phyloP scores from a whole-genome alignment of 306 rosid genomes.

The Pyrus pyrifolia region DNA sequence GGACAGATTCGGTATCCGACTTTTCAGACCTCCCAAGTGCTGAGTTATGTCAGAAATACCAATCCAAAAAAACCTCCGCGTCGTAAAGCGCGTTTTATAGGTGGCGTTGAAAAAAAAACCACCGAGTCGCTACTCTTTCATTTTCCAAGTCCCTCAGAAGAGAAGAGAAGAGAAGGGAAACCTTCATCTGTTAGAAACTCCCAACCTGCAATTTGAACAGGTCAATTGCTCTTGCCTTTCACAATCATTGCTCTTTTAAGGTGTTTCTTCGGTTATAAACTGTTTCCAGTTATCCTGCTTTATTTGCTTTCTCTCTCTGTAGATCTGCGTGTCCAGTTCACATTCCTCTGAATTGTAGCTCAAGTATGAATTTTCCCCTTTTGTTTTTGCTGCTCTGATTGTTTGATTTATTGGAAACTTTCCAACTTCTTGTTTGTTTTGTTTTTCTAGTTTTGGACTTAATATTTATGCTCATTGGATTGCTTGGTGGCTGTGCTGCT shows the following conservation, averaged over 20 bases:
- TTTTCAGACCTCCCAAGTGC: neutral
- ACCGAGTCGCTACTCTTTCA: neutral
- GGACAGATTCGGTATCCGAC: neutral
- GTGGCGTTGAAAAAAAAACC: neutral
- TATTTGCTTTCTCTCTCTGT: neutral
- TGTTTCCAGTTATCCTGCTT: neutral
- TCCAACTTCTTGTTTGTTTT: neutral
- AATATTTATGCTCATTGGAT: neutral
- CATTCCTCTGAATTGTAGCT: neutral
- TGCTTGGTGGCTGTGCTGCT: neutral
- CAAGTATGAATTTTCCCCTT: neutral
- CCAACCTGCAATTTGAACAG: neutral
- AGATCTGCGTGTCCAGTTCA: neutral
- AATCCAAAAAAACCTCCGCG: neutral
- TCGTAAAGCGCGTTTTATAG: neutral
- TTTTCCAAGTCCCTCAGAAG: neutral
- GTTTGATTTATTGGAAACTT: no score
- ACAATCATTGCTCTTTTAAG: neutral
- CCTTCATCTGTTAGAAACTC: neutral
- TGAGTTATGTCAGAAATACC: neutral
- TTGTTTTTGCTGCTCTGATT: neutral
- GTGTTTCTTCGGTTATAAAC: neutral
- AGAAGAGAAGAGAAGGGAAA: neutral
- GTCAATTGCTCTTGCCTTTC: neutral
- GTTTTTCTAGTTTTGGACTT: neutral